Base-by-base conservation (phyloP, 2,329 filamentous ascomycete species). In the Aspergillus clavatus region DNA sequence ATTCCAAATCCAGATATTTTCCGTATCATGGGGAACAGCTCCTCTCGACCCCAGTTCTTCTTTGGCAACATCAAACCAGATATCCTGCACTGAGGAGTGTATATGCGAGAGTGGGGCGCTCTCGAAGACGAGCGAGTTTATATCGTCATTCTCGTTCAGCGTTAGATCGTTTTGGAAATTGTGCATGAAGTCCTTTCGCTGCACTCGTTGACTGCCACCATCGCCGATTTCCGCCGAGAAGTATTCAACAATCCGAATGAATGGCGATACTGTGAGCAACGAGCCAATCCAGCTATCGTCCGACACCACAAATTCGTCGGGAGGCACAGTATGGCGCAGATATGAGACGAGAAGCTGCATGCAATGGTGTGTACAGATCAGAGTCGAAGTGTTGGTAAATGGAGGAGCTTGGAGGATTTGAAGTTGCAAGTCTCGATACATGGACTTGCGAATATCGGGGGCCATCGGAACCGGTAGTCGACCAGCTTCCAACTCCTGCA, bases 191-290 rank as follows among this genome's bases (percentile, higher is more conserved):
- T 68, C 64, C 50, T 63, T 71, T 21, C 68, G 63, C 47, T 70
- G 66, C 46, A 60, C 53, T 18, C 68, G 62, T 46, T 68, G 67
- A 43, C 60, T 70, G 22, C 63, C 61, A 4, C 68, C 67, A 27
- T 70, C 65, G 5, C 68, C 68, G 24, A 71, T 71, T 44, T 71
- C 69, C 0, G 69, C 69, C 2, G 68, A 70, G 53, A 72, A 70
- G 43, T 65, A 71, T 42, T 72, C 67, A 24, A 68, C 62, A 6
- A 70, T 62, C 3, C 68, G 66, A 18, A 53, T 51, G 33, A 71
- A 69, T 3, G 68, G 66, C 8, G 67, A 68, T 4, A 66, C 49
- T 1, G 66, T 65, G 14, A 71, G 63, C 14, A 72, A 55, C 7
- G 68, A 70, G 42, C 63, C 66, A 28, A 71, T 69, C 63, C 68